A percentile compares a stretch with the other conserved stretches of the same genome.
phyloP scores from a whole-genome alignment of 805 yeast genomes.

The Ogataea pignaliae region DNA sequence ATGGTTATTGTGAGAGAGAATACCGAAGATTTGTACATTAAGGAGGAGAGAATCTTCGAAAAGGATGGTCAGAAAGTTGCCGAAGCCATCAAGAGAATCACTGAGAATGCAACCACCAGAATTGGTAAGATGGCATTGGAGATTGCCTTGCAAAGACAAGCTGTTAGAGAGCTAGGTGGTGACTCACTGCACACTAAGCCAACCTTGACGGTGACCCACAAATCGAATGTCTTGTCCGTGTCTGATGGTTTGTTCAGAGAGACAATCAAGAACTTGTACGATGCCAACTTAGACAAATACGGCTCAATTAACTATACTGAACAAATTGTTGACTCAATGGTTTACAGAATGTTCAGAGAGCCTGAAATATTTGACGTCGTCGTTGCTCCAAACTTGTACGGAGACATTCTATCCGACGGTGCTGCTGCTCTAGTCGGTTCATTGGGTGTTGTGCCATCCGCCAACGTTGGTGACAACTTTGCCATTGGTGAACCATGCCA shows the following conservation, averaged over 20 bases:
- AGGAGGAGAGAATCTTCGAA: conserved; percentile 78
- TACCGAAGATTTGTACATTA: conserved; percentile 95
- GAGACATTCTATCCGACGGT: conserved; percentile 95
- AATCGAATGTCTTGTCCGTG: conserved; percentile 88
- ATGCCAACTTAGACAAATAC: conserved; percentile 53
- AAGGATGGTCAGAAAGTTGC: conserved; percentile 87
- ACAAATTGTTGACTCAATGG: conserved; percentile 99
- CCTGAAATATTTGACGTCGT: conserved; percentile 97
- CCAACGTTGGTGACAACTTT: conserved; percentile 93
- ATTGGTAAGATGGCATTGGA: conserved; percentile 91
- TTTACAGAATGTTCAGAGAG: conserved; percentile 97
- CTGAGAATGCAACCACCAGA: conserved; percentile 78
- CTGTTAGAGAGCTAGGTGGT: conserved; percentile 61
- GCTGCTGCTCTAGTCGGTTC: conserved; percentile 98
- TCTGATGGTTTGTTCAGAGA: conserved; percentile 97
- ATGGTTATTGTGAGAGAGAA: conserved; percentile 98
- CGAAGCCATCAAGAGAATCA: conserved; percentile 95
- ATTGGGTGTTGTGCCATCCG: conserved; percentile 96
- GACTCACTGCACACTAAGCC: conserved; percentile 52
- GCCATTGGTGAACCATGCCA: conserved; percentile 99
- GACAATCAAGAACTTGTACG: conserved; percentile 60
- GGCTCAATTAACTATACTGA: conserved; percentile 69
- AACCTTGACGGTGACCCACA: conserved; percentile 88
- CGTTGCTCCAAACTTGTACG: conserved; percentile 97
- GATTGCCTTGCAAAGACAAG: conserved; percentile 88